Percentiles rank a stretch among this genome's conserved stretches.
Evolutionary conservation across 106 monocot species (phyloP).

Genomic region (Narthecium ossifragum): DNA sequence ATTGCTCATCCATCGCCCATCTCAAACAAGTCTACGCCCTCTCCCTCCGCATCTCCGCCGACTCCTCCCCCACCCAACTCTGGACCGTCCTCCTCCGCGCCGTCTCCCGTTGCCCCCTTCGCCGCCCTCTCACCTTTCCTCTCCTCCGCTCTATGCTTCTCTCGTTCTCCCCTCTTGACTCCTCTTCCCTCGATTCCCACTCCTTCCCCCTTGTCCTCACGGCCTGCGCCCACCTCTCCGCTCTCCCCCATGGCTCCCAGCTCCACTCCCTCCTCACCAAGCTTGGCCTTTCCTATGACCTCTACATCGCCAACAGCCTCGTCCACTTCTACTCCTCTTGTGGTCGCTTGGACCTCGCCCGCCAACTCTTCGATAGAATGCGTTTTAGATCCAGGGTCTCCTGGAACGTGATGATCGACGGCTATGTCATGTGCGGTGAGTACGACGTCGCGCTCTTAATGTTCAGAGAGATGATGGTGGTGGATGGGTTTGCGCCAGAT

Average conservation of each 20-base stretch:
- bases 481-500: conserved; percentile 28
- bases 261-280: conserved; percentile 53
- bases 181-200: conserved; percentile 20
- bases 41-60: conserved; percentile 3
- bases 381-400: conserved; percentile 25
- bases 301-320: conserved; percentile 57
- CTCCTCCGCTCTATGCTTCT: conserved; percentile 7
- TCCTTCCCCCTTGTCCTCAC: conserved; percentile 52
- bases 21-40: conserved; percentile 29
- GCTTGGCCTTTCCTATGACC: conserved; percentile 39
- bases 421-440: conserved; percentile 22
- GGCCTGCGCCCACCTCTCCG: conserved; percentile 36
- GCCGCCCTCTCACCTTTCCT: conserved; percentile 6
- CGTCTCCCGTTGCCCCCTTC: conserved; percentile 5
- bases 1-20: conserved; percentile 11
- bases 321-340: conserved; percentile 75
- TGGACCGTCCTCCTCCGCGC: conserved; percentile 24
- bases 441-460: conserved; percentile 34
- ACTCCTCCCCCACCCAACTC: conserved; percentile 14
- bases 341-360: conserved; percentile 20
- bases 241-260: conserved; percentile 36
- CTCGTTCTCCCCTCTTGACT: conserved; percentile 3
- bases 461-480: conserved; percentile 42
- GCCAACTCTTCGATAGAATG: conserved; percentile 47
- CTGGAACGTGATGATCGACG: conserved; percentile 57